phyloP scores from a whole-genome alignment of 129 eudicot genomes.

The Silybum marianum region DNA sequence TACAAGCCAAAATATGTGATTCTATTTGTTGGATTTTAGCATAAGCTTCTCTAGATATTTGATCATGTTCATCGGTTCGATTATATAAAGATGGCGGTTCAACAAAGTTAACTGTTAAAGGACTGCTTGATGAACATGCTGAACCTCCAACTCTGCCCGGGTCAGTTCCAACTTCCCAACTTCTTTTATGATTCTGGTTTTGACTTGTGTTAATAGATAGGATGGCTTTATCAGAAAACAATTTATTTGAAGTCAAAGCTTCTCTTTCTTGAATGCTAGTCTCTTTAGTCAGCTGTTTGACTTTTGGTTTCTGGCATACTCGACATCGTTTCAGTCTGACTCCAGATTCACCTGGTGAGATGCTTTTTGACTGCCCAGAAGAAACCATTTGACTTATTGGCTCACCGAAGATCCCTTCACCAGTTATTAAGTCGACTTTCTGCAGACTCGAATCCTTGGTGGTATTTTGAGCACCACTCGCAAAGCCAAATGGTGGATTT shows the following conservation, averaged over 20 bases:
- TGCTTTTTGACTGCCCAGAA: constrained; percentile 24
- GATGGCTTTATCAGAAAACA: constrained; percentile 6
- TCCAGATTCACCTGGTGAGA: constrained; percentile 25
- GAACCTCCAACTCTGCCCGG: constrained; percentile 22
- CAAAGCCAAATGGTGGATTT: background rate
- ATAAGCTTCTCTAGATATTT: constrained; percentile 49
- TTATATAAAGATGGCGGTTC: constrained; percentile 26
- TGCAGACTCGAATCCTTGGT: constrained; percentile 14
- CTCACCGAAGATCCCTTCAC: constrained; percentile 8
- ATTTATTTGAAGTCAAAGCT: constrained; percentile 8
- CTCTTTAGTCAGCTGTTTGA: constrained; percentile 41
- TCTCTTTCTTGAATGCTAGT: constrained; percentile 5
- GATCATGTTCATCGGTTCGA: constrained; percentile 30
- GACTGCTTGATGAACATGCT: constrained; percentile 26
- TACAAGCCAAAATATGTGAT: constrained; percentile 42
- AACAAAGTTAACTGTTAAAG: background rate
- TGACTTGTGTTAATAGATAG: constrained; percentile 3
- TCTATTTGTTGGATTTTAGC: constrained; percentile 43
- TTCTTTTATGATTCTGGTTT: constrained; percentile 25
- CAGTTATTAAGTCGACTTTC: constrained; percentile 13
- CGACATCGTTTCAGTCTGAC: constrained; percentile 39
- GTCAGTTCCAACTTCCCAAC: constrained; percentile 25
- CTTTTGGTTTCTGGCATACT: constrained; percentile 35
- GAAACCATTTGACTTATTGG: constrained; percentile 20
- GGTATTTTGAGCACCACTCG: constrained; percentile 16